phyloP scores from a whole-genome alignment of 768 basidiomycete species.

The Cystoderma amianthinum region DNA sequence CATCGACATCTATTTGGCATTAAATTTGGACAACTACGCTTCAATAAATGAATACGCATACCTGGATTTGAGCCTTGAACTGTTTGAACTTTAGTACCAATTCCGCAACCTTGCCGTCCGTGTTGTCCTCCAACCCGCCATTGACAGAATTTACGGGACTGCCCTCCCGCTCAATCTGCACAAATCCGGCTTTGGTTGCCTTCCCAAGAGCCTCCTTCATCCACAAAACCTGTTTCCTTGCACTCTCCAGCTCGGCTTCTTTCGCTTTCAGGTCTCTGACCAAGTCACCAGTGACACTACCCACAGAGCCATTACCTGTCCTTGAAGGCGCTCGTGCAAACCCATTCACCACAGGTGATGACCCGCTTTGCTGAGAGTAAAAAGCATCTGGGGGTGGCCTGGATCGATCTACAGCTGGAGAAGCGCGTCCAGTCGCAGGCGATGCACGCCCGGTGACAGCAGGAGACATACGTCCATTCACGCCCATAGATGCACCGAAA shows the following conservation, averaged over 20 bases:
- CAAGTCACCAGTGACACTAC: conserved; percentile 69
- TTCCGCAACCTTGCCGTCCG: conserved; percentile 50
- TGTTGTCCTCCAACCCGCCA: conserved; percentile 30
- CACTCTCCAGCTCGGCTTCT: conserved; percentile 71
- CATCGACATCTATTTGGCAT: conserved; percentile 76
- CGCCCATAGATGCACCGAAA: conserved; percentile 47
- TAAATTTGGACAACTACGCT: too few relatives aligned
- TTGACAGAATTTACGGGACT: conserved; percentile 24
- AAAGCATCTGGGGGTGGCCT: conserved; percentile 44
- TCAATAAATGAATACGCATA: conserved; percentile 33
- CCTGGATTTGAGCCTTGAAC: conserved; percentile 83
- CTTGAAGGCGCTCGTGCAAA: conserved; percentile 36
- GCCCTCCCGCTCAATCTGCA: conserved; percentile 51
- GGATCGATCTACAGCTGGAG: conserved; percentile 41
- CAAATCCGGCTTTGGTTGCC: conserved; percentile 75
- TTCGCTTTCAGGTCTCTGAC: conserved; percentile 75
- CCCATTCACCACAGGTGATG: conserved; percentile 40
- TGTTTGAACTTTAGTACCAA: conserved; percentile 81
- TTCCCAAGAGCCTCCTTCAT: conserved; percentile 74
- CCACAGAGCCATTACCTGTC: conserved; percentile 45
- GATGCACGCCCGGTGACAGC: conserved; percentile 24
- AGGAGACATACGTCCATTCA: conserved; percentile 26
- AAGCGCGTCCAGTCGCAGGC: conserved; percentile 26
- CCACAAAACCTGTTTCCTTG: conserved; percentile 78
- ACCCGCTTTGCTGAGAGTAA: conserved; percentile 34